Percentiles rank a stretch among this genome's conserved stretches.
Conservation (phyloP, 164 flowering plant species). For the Pachysandra terminalis region DNA sequence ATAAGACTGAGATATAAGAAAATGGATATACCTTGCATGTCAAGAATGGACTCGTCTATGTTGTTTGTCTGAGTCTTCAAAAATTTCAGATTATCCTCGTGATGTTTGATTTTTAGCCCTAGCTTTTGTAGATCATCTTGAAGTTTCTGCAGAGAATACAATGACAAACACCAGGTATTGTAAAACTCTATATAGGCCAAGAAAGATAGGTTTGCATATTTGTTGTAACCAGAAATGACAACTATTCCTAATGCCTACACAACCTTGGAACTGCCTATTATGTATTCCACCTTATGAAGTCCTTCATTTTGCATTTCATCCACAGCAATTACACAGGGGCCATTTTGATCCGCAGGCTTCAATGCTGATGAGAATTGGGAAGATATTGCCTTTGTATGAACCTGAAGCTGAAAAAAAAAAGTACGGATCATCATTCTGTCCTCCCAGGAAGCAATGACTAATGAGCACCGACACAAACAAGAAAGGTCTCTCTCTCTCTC, state of each 20-base stretch:
- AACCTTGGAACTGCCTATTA: constrained; percentile 43
- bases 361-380: constrained; percentile 28
- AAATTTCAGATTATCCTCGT: constrained; percentile 59
- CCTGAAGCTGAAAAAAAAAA: constrained; percentile 16
- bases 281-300: constrained; percentile 22
- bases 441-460: not conserved
- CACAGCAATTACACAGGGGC: constrained; percentile 13
- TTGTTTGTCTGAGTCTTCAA: constrained; percentile 42
- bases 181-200: not conserved
- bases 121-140: constrained; percentile 56
- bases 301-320: constrained; percentile 39
- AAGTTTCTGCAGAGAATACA: constrained; percentile 46
- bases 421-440: not conserved
- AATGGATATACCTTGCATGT: constrained; percentile 58
- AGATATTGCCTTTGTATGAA: constrained; percentile 18
- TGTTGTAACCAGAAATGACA: no score
- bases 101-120: constrained; percentile 63
- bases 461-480: not conserved
- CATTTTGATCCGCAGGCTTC: constrained; percentile 31
- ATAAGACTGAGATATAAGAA: not conserved
- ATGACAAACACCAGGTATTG: not conserved
- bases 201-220: not conserved
- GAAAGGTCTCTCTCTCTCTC: not conserved
- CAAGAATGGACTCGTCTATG: constrained; percentile 67
- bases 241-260: not conserved